Evolutionary conservation across 2,329 filamentous ascomycete genomes (phyloP), one percentile per base, ranked within the genome.

Genomic region (Scedosporium aurantiacum): DNA sequence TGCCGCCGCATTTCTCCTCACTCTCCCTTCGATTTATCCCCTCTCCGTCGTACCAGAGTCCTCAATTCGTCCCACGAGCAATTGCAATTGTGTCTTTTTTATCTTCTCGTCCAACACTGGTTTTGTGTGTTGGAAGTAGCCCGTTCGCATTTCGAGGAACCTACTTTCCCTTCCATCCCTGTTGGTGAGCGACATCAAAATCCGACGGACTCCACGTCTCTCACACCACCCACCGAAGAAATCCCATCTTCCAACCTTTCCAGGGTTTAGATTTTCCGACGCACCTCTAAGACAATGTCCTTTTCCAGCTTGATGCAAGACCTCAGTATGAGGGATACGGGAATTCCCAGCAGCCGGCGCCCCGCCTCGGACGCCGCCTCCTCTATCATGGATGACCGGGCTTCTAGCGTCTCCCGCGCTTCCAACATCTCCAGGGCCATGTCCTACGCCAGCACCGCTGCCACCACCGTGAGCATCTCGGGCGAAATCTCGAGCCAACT

Each of bases 401-500:
- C 79, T 54, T 87, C 84, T 56, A 82, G 83, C 70, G 72, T 86
- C 66, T 87, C 84, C 25, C 75, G 78, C 55, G 75, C 80, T 50
- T 87, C 84, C 58, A 82, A 83, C 69, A 72, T 86, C 66, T 87
- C 84, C 23, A 78, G 82, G 61, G 82, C 83, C 68, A 83, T 83
- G 79, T 86, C 84, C 21, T 87, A 87, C 69, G 74, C 84, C 65
- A 87, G 84, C 76, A 87, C 84, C 14, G 76, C 83, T 61, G 84
- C 84, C 54, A 87, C 84, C 28, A 87, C 84, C 70, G 84, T 87
- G 65, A 87, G 84, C 80, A 87, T 87, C 67, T 77, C 83, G 1
- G 84, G 84, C 60, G 89, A 92, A 68, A 92, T 94, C 66, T 87
- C 87, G 14, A 92, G 88, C 73, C 89, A 93, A 74, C 81, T 93